These are phyloP conservation scores for Piper betle DNA, from an alignment of 164 flowering plant species.

Conservation along the genomic window DNA sequence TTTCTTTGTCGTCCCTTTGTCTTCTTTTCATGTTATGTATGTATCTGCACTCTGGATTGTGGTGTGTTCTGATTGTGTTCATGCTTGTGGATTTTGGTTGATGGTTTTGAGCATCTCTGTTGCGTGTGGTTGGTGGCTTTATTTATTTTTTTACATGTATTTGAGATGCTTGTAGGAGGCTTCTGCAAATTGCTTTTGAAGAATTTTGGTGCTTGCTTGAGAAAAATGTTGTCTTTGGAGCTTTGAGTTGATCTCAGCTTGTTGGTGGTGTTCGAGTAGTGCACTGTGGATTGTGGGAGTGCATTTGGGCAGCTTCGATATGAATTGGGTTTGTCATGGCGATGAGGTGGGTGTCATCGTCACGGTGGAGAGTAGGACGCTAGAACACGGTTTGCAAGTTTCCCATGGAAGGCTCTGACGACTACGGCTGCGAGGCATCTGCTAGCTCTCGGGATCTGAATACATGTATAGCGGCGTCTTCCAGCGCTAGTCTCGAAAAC, in stretches of 20 bases:
- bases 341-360: neutral
- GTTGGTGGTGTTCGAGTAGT: neutral
- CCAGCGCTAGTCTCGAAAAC: constrained; percentile 26
- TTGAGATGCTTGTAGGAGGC: too few species aligned
- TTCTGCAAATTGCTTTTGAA: too few species aligned
- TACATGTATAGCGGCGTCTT: constrained; percentile 23
- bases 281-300: neutral
- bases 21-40: too few species aligned
- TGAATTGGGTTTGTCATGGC: neutral
- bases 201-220: too few species aligned
- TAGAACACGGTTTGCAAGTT: constrained; percentile 33
- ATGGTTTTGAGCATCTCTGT: too few species aligned
- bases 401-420: constrained; percentile 83
- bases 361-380: neutral
- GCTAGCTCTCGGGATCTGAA: constrained; percentile 48
- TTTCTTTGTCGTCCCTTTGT: neutral
- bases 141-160: too few species aligned
- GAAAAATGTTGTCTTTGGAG: too few species aligned
- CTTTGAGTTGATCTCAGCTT: too few species aligned
- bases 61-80: too few species aligned
- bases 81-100: too few species aligned
- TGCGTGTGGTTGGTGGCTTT: too few species aligned
- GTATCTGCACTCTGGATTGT: too few species aligned
- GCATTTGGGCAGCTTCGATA: neutral
- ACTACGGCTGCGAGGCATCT: constrained; percentile 42